These are phyloP conservation scores for Hypoxylon trugodes DNA, from an alignment of 495 filamentous ascomycete genomes.

Conservation along the genomic window DNA sequence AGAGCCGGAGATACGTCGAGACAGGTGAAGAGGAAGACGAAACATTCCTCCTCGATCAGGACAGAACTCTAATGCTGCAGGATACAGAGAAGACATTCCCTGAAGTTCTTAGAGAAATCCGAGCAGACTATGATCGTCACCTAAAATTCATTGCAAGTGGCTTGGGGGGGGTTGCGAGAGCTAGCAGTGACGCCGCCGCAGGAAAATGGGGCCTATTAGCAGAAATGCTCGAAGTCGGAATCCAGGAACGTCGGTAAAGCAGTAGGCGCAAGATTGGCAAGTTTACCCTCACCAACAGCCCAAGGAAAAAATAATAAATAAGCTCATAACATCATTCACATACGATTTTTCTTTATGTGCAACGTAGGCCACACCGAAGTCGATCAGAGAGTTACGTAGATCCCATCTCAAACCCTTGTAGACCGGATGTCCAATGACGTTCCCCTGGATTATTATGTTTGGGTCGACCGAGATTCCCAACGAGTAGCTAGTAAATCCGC, in stretches of 20 bases:
- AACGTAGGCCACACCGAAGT: conserved; percentile 21
- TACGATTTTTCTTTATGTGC: conserved; percentile 1
- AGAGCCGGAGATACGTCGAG: conserved; percentile 41
- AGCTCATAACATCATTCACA: conserved; percentile 14
- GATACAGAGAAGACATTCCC: conserved; percentile 48
- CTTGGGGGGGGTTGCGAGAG: conserved; percentile 65
- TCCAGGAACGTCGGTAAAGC: conserved; percentile 40
- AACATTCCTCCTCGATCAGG: conserved; percentile 44
- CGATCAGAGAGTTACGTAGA: neutral
- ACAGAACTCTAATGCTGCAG: conserved; percentile 38
- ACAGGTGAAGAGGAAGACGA: conserved; percentile 53
- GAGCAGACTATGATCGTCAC: conserved; percentile 58
- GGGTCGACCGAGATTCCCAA: neutral
- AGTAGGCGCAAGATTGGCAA: neutral
- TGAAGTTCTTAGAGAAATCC: conserved; percentile 53
- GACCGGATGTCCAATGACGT: conserved; percentile 19
- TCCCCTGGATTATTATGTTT: neutral
- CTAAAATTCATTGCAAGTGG: conserved; percentile 63
- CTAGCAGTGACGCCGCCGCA: conserved; percentile 58
- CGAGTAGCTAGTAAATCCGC: neutral
- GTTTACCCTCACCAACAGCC: neutral
- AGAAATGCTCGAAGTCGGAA: conserved; percentile 65
- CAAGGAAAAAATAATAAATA: neutral
- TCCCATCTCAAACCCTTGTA: neutral
- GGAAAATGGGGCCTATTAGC: conserved; percentile 66